Evolutionary conservation across 768 basidiomycete genomes (phyloP).

Genomic region (Lentinus tigrinus): DNA sequence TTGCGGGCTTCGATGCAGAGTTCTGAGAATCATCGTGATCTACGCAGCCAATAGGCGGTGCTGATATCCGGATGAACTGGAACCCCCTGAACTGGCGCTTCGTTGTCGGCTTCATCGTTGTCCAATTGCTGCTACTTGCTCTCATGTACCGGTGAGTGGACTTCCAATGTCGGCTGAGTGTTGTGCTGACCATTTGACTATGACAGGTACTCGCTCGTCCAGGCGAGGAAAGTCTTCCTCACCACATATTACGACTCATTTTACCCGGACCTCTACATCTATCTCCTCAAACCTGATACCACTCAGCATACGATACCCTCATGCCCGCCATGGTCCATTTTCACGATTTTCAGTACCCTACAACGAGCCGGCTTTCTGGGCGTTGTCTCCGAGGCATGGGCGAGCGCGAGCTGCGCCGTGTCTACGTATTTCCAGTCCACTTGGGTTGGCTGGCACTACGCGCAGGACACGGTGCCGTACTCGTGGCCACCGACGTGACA

Average conservation of each 20-base stretch:
- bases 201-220: constrained; percentile 45
- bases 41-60: background rate
- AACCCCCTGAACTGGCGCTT: constrained; percentile 23
- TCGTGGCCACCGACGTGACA: constrained; percentile 19
- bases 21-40: background rate
- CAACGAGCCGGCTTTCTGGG: constrained; percentile 41
- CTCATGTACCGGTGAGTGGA: constrained; percentile 57
- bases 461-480: background rate
- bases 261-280: constrained; percentile 66
- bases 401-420: constrained; percentile 34
- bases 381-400: constrained; percentile 36
- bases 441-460: constrained; percentile 37
- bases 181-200: background rate
- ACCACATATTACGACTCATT: constrained; percentile 79
- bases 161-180: background rate
- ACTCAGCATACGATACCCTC: constrained; percentile 36
- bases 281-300: constrained; percentile 42
- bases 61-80: constrained; percentile 4
- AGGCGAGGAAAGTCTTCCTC: constrained; percentile 59
- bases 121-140: constrained; percentile 48
- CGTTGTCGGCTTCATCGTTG: constrained; percentile 34
- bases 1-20: background rate
- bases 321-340: constrained; percentile 35
- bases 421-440: constrained; percentile 37
- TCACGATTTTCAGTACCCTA: constrained; percentile 38